phyloP scores from a whole-genome alignment of 257 asterid genomes.

The Euphrasia confusa region DNA sequence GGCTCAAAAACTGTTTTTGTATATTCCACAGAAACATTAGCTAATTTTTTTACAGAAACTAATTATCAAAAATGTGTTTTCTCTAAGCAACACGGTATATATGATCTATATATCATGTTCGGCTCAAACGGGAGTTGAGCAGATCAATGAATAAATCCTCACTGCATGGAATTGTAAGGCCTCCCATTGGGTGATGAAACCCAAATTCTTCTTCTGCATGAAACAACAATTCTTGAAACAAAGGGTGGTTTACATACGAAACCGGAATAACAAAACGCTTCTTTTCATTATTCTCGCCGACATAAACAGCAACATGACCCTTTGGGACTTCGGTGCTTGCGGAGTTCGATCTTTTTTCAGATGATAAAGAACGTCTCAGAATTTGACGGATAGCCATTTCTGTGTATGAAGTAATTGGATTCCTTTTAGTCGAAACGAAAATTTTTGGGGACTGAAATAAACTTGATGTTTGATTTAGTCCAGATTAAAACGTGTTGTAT shows the following conservation, averaged over 20 bases:
- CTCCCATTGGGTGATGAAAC: not conserved
- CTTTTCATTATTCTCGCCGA: conserved; percentile 29
- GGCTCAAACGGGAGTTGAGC: too few species aligned
- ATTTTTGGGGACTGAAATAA: too few species aligned
- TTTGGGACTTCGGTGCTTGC: conserved; percentile 33
- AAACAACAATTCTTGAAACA: conserved; percentile 32
- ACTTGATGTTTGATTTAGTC: too few species aligned
- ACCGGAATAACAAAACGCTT: conserved; percentile 31
- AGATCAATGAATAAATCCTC: conserved; percentile 17
- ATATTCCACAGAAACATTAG: too few species aligned
- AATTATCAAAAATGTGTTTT: too few species aligned
- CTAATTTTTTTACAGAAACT: too few species aligned
- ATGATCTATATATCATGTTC: too few species aligned
- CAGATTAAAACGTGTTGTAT: too few species aligned
- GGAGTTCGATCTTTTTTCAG: conserved; percentile 20
- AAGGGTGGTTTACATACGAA: conserved; percentile 35
- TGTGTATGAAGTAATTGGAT: too few species aligned
- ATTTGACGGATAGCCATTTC: conserved; percentile 30
- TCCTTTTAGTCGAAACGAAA: too few species aligned
- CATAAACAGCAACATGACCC: conserved; percentile 39
- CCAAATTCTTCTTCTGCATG: conserved; percentile 35
- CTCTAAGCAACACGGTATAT: too few species aligned
- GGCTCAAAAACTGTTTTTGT: too few species aligned
- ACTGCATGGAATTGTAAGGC: conserved; percentile 29
- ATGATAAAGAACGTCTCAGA: conserved; percentile 27